Conservation (phyloP, 1,284 basidiomycete species). For the Melampsora abietis-canadensis region DNA sequence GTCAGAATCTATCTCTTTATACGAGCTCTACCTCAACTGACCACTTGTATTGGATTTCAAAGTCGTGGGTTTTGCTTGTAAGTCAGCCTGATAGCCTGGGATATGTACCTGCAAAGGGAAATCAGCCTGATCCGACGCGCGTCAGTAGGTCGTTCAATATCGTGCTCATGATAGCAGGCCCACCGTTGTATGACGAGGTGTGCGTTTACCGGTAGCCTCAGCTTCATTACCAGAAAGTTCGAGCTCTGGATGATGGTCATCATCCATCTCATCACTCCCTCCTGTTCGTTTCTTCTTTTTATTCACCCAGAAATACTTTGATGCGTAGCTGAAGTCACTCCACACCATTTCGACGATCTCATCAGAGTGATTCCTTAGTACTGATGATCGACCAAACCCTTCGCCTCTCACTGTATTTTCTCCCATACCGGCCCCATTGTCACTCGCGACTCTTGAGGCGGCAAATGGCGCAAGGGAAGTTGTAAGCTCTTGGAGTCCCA, state of each 20-base stretch:
- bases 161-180: not conserved
- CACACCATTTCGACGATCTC: constrained; percentile 71
- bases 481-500: constrained; percentile 69
- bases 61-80: not conserved
- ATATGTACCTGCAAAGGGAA: constrained; percentile 37
- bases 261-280: constrained; percentile 6
- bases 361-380: constrained; percentile 73
- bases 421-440: constrained; percentile 31
- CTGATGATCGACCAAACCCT: constrained; percentile 52
- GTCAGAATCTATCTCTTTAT: not conserved
- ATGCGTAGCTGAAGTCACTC: constrained; percentile 65
- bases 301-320: constrained; percentile 26
- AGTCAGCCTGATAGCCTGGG: constrained; percentile 15
- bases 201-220: constrained; percentile 6
- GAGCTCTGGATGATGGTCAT: not conserved
- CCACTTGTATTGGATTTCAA: constrained; percentile 8
- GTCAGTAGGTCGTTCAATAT: not conserved
- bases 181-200: constrained; percentile 26
- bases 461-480: constrained; percentile 53
- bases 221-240: constrained; percentile 13
- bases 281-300: constrained; percentile 19
- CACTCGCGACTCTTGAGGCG: constrained; percentile 45
- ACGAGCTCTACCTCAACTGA: not conserved
- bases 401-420: constrained; percentile 1
- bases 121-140: constrained; percentile 7